A percentile compares a stretch with the other conserved stretches of the same genome.
Evolutionary conservation across 768 basidiomycete species (phyloP).

Genomic region (Lactifluus hygrophoroides): DNA sequence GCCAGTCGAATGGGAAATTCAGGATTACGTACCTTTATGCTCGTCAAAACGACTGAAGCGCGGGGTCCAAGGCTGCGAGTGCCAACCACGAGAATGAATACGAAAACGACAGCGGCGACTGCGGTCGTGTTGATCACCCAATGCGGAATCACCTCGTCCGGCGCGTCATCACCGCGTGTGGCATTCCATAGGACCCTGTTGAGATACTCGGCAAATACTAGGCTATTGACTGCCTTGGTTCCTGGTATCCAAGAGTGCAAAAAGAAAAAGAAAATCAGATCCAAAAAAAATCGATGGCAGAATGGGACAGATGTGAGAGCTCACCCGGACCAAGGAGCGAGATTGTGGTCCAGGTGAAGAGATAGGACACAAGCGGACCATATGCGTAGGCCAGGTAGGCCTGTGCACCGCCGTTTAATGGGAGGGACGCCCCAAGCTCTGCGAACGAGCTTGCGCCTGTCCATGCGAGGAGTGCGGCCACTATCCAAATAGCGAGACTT

Average conservation of each 20-base stretch:
- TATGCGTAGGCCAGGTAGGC: constrained; percentile 5
- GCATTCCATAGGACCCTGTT: constrained; percentile 1
- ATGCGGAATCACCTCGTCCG: neutral
- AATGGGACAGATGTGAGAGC: neutral
- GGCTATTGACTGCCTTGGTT: constrained; percentile 8
- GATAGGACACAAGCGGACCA: constrained; percentile 3
- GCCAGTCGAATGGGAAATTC: neutral
- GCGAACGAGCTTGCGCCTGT: constrained; percentile 6
- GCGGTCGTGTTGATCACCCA: constrained; percentile 8
- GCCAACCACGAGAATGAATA: neutral
- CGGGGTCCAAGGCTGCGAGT: constrained; percentile 3
- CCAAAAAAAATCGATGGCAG: neutral
- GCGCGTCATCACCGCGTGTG: constrained; percentile 2
- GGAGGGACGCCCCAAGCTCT: constrained; percentile 5
- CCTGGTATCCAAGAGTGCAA: neutral
- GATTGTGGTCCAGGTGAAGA: constrained; percentile 5
- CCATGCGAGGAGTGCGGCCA: neutral
- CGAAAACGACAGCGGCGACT: neutral
- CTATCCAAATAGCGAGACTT: neutral
- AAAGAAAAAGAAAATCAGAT: neutral
- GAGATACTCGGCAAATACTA: constrained; percentile 4
- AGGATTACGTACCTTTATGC: neutral
- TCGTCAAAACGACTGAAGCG: neutral
- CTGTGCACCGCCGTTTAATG: constrained; percentile 3
- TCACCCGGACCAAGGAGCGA: neutral